These are phyloP conservation scores for Fraxinus ornus DNA, from an alignment of 305 asterid species.

Conservation along the genomic window DNA sequence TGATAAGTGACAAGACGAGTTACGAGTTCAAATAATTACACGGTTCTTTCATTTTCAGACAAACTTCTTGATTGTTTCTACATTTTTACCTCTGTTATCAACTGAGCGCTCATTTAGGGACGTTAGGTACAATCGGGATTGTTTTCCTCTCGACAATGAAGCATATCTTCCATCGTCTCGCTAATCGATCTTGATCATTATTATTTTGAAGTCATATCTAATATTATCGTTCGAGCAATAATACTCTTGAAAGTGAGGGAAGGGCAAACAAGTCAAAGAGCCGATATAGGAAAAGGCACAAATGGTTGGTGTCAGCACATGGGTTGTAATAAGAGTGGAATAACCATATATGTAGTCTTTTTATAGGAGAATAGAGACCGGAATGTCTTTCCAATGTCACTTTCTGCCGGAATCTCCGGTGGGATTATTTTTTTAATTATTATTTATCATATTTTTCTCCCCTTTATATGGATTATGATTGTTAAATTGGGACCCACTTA, in stretches of 20 bases:
- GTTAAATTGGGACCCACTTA: neutral
- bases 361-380: neutral
- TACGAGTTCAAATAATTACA: neutral
- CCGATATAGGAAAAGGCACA: neutral
- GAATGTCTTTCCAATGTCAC: constrained; percentile 16
- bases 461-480: neutral
- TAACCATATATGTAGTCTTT: neutral
- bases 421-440: neutral
- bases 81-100: neutral
- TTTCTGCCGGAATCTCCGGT: constrained; percentile 43
- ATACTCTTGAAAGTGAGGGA: neutral
- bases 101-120: neutral
- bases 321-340: neutral
- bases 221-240: neutral
- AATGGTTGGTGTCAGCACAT: neutral
- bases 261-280: neutral
- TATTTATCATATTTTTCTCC: neutral
- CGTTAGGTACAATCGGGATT: neutral
- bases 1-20: neutral
- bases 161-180: neutral
- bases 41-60: neutral
- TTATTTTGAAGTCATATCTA: neutral
- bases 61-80: too few species aligned
- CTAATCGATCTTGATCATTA: neutral
- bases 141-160: neutral